Percentiles rank a stretch among this genome's conserved stretches.
These are phyloP conservation scores for Boletus pseudopeckii DNA, from an alignment of 768 basidiomycete genomes.

Conservation along the genomic window DNA sequence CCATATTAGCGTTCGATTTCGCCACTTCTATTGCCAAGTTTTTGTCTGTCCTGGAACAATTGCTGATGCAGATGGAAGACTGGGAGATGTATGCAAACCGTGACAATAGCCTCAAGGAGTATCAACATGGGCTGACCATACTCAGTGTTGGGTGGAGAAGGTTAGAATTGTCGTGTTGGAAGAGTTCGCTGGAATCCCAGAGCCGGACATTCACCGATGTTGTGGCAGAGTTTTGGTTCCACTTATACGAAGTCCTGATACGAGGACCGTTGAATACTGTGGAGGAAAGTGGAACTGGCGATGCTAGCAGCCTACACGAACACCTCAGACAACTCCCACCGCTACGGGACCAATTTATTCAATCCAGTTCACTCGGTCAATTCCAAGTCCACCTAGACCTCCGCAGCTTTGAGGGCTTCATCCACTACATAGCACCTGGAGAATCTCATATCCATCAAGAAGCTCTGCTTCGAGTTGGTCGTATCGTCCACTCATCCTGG, in stretches of 20 bases:
- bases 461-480: conserved; percentile 48
- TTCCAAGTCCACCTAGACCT: conserved; percentile 66
- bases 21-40: conserved; percentile 77
- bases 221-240: conserved; percentile 87
- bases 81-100: conserved; percentile 97
- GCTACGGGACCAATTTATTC: conserved; percentile 78
- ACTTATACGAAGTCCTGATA: conserved; percentile 75
- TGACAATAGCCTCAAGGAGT: conserved; percentile 71
- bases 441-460: conserved; percentile 30
- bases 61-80: conserved; percentile 84
- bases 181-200: conserved; percentile 71
- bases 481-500: conserved; percentile 59
- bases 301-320: conserved; percentile 33
- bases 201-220: conserved; percentile 40
- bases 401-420: conserved; percentile 58
- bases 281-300: conserved; percentile 35
- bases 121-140: conserved; percentile 62
- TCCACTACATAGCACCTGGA: conserved; percentile 34
- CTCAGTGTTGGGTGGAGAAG: conserved; percentile 90
- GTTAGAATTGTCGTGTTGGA: conserved; percentile 87
- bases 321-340: conserved; percentile 70
- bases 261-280: conserved; percentile 55
- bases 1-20: conserved; percentile 57
- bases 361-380: conserved; percentile 77
- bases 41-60: conserved; percentile 77